A percentile compares a stretch with the other conserved stretches of the same genome.
phyloP scores from a whole-genome alignment of 345 rosid species.

The Nasturtium officinale region DNA sequence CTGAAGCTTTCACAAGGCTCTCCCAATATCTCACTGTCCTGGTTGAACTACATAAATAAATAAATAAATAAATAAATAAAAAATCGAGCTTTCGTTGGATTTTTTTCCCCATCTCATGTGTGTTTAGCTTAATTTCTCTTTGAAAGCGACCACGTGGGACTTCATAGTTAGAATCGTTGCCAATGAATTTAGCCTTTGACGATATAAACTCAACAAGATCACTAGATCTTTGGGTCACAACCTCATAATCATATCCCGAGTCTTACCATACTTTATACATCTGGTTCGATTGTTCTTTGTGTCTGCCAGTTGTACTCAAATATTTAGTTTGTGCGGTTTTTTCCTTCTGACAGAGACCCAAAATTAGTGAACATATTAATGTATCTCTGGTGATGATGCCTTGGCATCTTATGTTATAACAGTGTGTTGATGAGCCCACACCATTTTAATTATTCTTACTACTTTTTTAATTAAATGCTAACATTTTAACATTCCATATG shows the following conservation, averaged over 20 bases:
- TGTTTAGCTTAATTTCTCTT: background rate
- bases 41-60: background rate
- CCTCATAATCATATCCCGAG: background rate
- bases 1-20: slow-evolving; percentile 18
- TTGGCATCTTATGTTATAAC: no score
- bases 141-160: background rate
- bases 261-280: background rate
- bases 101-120: no score
- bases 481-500: background rate
- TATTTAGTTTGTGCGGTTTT: background rate
- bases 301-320: background rate
- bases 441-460: background rate
- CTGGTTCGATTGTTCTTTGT: background rate
- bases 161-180: background rate
- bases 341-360: background rate
- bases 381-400: background rate
- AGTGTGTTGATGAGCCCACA: background rate
- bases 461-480: no score
- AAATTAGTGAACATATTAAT: background rate
- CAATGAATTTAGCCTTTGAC: background rate
- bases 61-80: background rate
- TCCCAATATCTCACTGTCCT: background rate
- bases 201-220: background rate
- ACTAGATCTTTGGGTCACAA: background rate
- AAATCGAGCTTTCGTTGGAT: background rate